Conservation (phyloP, 1,139 yeast genomes). For the Taphrina communis region DNA sequence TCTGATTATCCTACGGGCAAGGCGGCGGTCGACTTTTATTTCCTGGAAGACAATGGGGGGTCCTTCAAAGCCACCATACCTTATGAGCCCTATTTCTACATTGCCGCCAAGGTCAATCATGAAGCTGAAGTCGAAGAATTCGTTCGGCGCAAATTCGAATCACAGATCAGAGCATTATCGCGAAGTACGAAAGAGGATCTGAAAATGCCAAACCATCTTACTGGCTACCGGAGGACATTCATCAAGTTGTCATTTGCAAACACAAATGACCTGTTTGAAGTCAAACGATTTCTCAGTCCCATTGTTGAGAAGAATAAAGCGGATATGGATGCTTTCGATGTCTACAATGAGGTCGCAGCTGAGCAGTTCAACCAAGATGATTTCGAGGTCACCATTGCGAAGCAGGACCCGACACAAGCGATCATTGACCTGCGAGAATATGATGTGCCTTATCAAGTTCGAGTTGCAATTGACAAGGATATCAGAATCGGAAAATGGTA, state of each 20-base stretch:
- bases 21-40: constrained; percentile 92
- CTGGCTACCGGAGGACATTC: constrained; percentile 72
- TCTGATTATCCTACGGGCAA: constrained; percentile 65
- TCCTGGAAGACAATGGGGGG: constrained; percentile 97
- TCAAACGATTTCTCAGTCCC: constrained; percentile 72
- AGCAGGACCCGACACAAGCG: constrained; percentile 63
- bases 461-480: constrained; percentile 87
- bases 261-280: constrained; percentile 72
- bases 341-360: constrained; percentile 57
- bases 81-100: constrained; percentile 85
- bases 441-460: constrained; percentile 95
- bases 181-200: constrained; percentile 77
- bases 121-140: constrained; percentile 89
- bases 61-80: constrained; percentile 83
- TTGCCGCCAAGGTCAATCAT: constrained; percentile 68
- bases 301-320: constrained; percentile 71
- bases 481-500: constrained; percentile 97
- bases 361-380: constrained; percentile 48
- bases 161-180: constrained; percentile 62
- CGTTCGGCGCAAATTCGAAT: constrained; percentile 70
- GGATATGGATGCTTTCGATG: constrained; percentile 69
- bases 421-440: constrained; percentile 87
- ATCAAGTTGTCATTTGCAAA: constrained; percentile 77
- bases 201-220: constrained; percentile 78
- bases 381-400: constrained; percentile 41